A percentile compares a stretch with the other conserved stretches of the same genome.
Conservation (phyloP, 176 grass and related monocot species). For the Thalia dealbata region DNA sequence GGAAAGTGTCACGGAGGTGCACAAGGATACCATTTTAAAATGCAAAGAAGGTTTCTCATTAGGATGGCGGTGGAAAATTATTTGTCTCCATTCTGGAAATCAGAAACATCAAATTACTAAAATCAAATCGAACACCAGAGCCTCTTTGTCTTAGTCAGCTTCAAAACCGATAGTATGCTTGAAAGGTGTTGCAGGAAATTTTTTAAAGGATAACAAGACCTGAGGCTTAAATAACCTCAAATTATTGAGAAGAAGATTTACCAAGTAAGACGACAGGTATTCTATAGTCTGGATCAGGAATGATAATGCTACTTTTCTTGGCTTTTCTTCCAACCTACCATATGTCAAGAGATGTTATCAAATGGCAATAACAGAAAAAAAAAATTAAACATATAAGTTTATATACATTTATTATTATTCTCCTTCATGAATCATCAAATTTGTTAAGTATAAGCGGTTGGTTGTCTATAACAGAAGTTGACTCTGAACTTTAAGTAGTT, state of each 20-base stretch:
- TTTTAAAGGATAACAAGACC: conserved; percentile 1
- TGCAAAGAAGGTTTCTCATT: background rate
- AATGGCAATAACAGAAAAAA: background rate
- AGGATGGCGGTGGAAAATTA: background rate
- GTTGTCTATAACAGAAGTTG: background rate
- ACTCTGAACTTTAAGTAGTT: background rate
- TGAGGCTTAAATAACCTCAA: background rate
- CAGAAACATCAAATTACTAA: background rate
- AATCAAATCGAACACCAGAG: background rate
- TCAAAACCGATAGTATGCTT: background rate
- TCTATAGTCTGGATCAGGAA: conserved; percentile 82
- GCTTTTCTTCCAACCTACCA: conserved; percentile 68
- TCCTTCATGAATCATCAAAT: background rate
- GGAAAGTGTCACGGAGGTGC: too few relatives aligned
- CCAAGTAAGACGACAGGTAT: conserved; percentile 78
- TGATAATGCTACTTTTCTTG: conserved; percentile 44
- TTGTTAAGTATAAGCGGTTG: background rate
- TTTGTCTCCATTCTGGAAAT: background rate
- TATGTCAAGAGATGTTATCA: background rate
- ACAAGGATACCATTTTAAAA: background rate
- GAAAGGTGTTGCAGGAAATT: background rate
- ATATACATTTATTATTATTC: background rate
- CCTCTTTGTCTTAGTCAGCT: background rate
- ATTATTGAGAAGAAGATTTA: conserved; percentile 40
- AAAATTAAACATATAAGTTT: background rate